These are phyloP conservation scores for Euryodendron excelsum DNA, from an alignment of 148 eudicot genomes.

Conservation along the genomic window DNA sequence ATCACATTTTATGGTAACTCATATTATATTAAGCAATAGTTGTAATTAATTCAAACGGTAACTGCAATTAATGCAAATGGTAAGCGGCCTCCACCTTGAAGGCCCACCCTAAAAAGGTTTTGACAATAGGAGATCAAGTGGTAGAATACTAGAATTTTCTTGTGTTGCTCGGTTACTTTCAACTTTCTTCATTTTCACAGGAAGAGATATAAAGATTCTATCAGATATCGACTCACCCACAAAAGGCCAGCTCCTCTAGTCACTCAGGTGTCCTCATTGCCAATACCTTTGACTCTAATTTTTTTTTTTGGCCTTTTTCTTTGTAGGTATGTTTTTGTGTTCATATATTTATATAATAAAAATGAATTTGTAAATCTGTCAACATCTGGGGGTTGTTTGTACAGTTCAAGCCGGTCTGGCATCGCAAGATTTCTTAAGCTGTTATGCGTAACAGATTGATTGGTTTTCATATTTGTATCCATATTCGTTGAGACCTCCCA, in stretches of 20 bases:
- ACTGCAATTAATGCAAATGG: too few species aligned
- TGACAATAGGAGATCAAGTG: too few species aligned
- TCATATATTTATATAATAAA: not conserved
- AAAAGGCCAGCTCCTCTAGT: not conserved
- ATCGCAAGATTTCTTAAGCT: not conserved
- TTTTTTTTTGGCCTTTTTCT: too few species aligned
- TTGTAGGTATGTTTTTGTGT: not conserved
- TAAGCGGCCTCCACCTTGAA: too few species aligned
- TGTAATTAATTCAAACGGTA: too few species aligned
- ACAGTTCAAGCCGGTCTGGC: slow-evolving; percentile 9
- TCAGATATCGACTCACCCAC: not conserved
- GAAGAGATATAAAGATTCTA: not conserved
- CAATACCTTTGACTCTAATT: not conserved
- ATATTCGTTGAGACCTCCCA: not conserved
- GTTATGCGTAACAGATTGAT: not conserved
- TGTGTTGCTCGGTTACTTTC: not conserved
- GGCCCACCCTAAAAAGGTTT: too few species aligned
- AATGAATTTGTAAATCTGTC: slow-evolving; percentile 7
- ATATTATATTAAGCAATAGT: too few species aligned
- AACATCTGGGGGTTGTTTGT: not conserved
- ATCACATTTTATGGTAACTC: too few species aligned
- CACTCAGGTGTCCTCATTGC: not conserved
- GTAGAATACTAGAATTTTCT: not conserved
- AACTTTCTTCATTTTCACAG: too few species aligned
- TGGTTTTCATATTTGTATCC: not conserved